Percentiles rank a stretch among this genome's conserved stretches.
phyloP scores from a whole-genome alignment of 1,284 basidiomycete species.

The Takashimella koratensis region DNA sequence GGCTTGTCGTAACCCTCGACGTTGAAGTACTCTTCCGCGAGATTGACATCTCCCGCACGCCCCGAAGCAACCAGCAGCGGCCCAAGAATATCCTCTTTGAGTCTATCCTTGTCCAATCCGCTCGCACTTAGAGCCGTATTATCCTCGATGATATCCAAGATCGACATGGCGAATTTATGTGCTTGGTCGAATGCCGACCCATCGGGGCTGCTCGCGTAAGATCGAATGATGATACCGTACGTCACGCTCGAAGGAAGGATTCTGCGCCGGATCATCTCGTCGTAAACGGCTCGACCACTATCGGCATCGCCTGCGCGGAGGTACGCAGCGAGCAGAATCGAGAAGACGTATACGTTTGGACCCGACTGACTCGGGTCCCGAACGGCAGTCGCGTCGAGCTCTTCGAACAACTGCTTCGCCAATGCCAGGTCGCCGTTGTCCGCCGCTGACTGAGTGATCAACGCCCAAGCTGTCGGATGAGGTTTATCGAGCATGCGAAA shows the following conservation, averaged over 20 bases:
- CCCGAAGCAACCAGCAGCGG: conserved; percentile 37
- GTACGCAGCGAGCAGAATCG: conserved; percentile 80
- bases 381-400: conserved; percentile 57
- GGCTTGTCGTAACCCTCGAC: conserved; percentile 42
- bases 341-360: conserved; percentile 60
- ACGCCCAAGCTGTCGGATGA: conserved; percentile 64
- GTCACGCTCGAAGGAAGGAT: conserved; percentile 69
- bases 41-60: conserved; percentile 12
- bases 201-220: conserved; percentile 38
- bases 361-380: conserved; percentile 26
- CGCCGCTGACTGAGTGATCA: conserved; percentile 78
- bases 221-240: conserved; percentile 65
- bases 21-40: conserved; percentile 63
- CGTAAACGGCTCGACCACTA: conserved; percentile 65
- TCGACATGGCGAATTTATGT: conserved; percentile 36
- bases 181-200: conserved; percentile 32
- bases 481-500: conserved; percentile 62
- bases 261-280: conserved; percentile 66
- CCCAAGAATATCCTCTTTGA: conserved; percentile 33
- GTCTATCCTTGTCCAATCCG: neutral
- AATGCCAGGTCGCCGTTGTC: conserved; percentile 66
- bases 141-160: conserved; percentile 7
- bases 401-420: conserved; percentile 64
- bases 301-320: conserved; percentile 59
- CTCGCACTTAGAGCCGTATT: neutral